phyloP scores from a whole-genome alignment of 768 basidiomycete species.

The Dioszegia crocea region DNA sequence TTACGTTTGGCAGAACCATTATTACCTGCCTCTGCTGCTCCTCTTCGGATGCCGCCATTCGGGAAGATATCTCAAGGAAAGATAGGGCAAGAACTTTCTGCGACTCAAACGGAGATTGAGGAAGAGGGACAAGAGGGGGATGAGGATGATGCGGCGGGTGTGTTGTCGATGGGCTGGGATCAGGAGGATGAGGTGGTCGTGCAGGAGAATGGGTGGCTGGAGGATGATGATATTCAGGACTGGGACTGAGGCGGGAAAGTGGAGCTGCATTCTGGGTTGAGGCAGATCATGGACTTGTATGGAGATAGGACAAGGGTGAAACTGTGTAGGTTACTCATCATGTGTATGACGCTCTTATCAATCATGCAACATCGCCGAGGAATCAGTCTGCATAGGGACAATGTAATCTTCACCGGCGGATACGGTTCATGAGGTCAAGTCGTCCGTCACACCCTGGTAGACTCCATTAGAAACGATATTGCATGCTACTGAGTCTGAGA shows the following conservation, averaged over 20 bases:
- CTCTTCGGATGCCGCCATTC: slow-evolving; percentile 23
- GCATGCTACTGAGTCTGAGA: no score
- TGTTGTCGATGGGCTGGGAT: slow-evolving; percentile 22
- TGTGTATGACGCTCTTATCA: no score
- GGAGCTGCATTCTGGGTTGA: not conserved
- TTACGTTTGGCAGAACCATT: slow-evolving; percentile 18
- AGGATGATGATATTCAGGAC: slow-evolving; percentile 38
- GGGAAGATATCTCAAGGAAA: not conserved
- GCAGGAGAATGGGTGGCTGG: slow-evolving; percentile 21
- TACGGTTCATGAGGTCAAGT: no score
- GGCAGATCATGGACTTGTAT: no score
- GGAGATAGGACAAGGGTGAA: no score
- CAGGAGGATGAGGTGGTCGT: slow-evolving; percentile 12
- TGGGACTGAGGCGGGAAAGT: slow-evolving; percentile 24
- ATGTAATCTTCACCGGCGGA: no score
- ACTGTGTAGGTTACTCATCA: no score
- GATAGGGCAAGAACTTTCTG: slow-evolving; percentile 11
- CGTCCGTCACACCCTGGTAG: no score
- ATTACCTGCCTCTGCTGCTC: slow-evolving; percentile 24
- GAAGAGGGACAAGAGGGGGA: slow-evolving; percentile 18
- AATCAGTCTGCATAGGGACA: no score
- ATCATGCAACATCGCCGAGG: no score
- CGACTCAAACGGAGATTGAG: slow-evolving; percentile 12
- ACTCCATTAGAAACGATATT: no score
- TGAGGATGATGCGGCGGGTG: slow-evolving; percentile 13